Evolutionary conservation across 768 basidiomycete species (phyloP).

Genomic region (Hydnum rufescens): DNA sequence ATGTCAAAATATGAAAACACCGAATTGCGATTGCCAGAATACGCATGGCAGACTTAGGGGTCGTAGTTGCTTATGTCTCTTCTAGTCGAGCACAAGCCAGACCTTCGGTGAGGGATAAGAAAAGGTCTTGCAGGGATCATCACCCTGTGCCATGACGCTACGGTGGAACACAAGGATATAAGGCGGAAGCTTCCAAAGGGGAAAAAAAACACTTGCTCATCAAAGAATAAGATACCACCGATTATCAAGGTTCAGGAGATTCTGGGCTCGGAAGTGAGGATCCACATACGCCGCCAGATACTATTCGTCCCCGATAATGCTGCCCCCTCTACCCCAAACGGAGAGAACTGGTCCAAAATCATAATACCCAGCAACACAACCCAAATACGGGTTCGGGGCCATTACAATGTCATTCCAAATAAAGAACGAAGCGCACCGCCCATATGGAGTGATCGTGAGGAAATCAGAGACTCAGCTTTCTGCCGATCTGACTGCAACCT

Average conservation of each 20-base stretch:
- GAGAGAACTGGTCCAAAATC: not conserved
- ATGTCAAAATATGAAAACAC: no score
- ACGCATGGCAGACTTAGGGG: no score
- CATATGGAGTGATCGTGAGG: not conserved
- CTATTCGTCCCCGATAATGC: not conserved
- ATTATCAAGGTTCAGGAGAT: not conserved
- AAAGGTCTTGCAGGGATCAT: no score
- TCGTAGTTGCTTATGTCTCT: no score
- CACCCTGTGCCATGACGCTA: constrained; percentile 19
- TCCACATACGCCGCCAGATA: not conserved
- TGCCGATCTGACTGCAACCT: not conserved
- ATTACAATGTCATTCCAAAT: no score
- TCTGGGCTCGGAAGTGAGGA: not conserved
- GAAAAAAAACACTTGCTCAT: not conserved
- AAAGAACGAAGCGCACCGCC: not conserved
- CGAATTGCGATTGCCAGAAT: no score
- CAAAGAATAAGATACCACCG: no score
- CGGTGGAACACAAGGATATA: not conserved
- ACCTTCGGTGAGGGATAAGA: no score
- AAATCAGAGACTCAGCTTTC: not conserved
- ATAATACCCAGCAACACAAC: not conserved
- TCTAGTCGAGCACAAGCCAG: no score
- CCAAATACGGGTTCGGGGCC: not conserved
- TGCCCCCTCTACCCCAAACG: not conserved
- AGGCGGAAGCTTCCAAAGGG: no score